Base-by-base conservation (phyloP, 306 rosid genomes). In the Citrullus amarus region DNA sequence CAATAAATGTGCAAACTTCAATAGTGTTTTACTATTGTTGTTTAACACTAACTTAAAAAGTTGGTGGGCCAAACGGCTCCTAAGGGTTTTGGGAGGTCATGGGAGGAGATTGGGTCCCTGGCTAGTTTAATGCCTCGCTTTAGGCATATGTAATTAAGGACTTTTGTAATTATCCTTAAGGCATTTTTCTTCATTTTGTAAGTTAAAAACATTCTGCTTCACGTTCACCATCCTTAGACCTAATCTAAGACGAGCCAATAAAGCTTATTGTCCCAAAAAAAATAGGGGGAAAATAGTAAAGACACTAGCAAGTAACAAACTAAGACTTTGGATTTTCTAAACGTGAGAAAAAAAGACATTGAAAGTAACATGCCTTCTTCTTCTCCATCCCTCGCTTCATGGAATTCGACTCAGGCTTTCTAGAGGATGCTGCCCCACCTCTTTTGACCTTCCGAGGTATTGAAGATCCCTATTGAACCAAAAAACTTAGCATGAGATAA, bases 331-430 rank as follows among this genome's bases (percentile, higher is more conserved):
- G 18, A 53, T 8, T 36, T 30, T 53, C 32, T 13, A 74, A 25
- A 53, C 14, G 32, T 54, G 18, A 6, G 44, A 9, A 57, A 1
- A 1, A 14, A 15, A 32, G 20, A 34, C 46, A 58, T n/a, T 55
- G 51, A 43, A 11, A 83, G 46, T 30, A 74, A 74, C 84, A 36
- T 77, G 87, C 98, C 90, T 87, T 95, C 83, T 90, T 95, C 92
- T 89, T 95, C 86, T 91, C 97, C 51, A 91, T 86, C 41, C 84
- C 88, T 56, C 92, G 91, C 86, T 88, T 92, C 60, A 77, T 82
- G 80, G 81, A 82, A 72, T 84, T 57, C 38, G 88, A 81, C 72
- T 88, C 87, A 50, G 85, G 89, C 81, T 91, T 92, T 78, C 88
- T 81, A 11, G 88, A 76, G 75, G 89, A 75, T 80, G 89, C 80